Evolutionary conservation across 306 rosid species (phyloP).

Genomic region (Trifolium pratense): DNA sequence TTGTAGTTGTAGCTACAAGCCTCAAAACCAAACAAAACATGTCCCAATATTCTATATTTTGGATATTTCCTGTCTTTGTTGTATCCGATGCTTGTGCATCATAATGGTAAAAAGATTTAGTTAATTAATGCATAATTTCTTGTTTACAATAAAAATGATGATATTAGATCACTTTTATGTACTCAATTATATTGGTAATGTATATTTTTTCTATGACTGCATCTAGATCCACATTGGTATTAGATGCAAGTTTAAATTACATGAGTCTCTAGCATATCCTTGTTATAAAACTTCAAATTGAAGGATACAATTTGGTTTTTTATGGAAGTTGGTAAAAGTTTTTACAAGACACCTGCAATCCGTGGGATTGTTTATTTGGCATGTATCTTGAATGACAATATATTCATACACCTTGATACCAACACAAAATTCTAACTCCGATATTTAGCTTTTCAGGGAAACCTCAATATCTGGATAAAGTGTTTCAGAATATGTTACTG

Average conservation of each 20-base stretch:
- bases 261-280: not conserved
- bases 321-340: constrained; percentile 1
- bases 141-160: too few relatives aligned
- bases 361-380: not conserved
- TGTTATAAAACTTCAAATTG: constrained; percentile 39
- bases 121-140: not conserved
- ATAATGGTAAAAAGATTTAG: not conserved
- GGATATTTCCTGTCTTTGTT: too few relatives aligned
- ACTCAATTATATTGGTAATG: too few relatives aligned
- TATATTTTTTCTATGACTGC: too few relatives aligned
- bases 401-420: not conserved
- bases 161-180: too few relatives aligned
- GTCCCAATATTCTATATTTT: too few relatives aligned
- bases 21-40: too few relatives aligned
- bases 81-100: not conserved
- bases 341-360: constrained; percentile 6
- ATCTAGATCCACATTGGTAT: not conserved
- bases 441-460: constrained; percentile 3
- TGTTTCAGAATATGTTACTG: constrained; percentile 4
- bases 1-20: too few relatives aligned
- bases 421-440: not conserved
- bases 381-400: constrained; percentile 7
- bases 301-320: constrained; percentile 77
- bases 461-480: constrained; percentile 13
- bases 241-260: not conserved